Evolutionary conservation across 1,284 basidiomycete genomes (phyloP), one percentile per base, ranked within the genome.

Genomic region (Boletus mariae): DNA sequence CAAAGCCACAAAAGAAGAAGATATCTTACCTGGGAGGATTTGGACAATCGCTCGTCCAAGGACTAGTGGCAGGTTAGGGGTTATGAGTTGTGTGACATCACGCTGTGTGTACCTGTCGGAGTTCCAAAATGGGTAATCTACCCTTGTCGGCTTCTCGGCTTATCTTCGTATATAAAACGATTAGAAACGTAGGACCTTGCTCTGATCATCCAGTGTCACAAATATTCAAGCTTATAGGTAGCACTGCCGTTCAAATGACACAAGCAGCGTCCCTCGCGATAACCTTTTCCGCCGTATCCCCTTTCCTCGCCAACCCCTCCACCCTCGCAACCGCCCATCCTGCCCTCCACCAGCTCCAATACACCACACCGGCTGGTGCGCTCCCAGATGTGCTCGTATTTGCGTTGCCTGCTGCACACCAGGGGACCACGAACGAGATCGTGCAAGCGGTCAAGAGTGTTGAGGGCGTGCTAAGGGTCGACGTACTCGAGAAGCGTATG

Each of bases 331-430:
- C 17, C 23, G 35, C 59, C 28, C 57, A 61, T 51, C 59, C 56
- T 10, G 47, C 54, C 20, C 59, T 66, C 5, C 51, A 57, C 44
- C 29, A 51, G 20, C 49, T 67, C 32, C 58, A 59, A 34, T 63
- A 61, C 20, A n/a, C 57, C 38, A 61, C 62, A 29, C 65, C 53
- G 8, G 68, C 57, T 0, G 67, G 68, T 9, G 57, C 62, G n/a
- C 49, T 67, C 45, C 57, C 54, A 8, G 66, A 66, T 38, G 57
- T 67, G 12, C 54, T 61, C 12, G 61, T 64, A 1, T 66, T 58
- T 32, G 23, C 49, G 3, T 41, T 47, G 5, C 59, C 66, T 26
- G 43, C 23, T 3, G 38, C 37, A 23, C 42, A 54, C 1, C 48
- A 37, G 32, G 11, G 37, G 3, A 45, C 35, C 28, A 53, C 29